phyloP scores from a whole-genome alignment of 2,329 filamentous ascomycete genomes.

The Clonostachys rhizophaga region DNA sequence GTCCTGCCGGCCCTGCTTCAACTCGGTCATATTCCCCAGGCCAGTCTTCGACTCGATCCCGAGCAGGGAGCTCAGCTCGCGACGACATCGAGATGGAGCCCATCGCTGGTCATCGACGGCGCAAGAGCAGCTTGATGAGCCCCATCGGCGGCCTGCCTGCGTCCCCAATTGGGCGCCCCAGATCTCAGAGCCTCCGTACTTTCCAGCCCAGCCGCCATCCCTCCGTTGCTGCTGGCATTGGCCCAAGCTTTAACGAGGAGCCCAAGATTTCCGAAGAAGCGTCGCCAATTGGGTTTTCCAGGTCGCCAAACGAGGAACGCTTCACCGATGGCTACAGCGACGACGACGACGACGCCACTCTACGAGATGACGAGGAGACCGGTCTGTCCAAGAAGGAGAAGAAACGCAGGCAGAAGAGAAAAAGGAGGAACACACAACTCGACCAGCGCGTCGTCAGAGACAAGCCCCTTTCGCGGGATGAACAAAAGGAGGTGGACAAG shows the following conservation, averaged over 20 bases:
- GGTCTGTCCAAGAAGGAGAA: slow-evolving; percentile 74
- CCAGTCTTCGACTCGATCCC: no score
- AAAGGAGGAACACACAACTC: slow-evolving; percentile 61
- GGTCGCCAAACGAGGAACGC: slow-evolving; percentile 10
- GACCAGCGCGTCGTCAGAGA: slow-evolving; percentile 65
- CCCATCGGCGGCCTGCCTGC: slow-evolving; percentile 18
- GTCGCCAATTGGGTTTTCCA: slow-evolving; percentile 11
- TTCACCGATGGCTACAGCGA: slow-evolving; percentile 37
- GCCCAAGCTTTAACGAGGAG: slow-evolving; percentile 26
- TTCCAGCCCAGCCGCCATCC: slow-evolving; percentile 4
- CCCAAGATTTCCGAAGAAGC: slow-evolving; percentile 41
- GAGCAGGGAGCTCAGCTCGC: slow-evolving; percentile 5
- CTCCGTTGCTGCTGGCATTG: background rate
- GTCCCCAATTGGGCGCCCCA: slow-evolving; percentile 15
- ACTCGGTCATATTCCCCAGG: no score
- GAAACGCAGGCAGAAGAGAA: slow-evolving; percentile 61
- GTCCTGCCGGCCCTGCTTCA: slow-evolving; percentile 2
- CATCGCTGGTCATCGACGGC: slow-evolving; percentile 47
- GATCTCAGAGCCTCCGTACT: slow-evolving; percentile 12
- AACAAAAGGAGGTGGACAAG: slow-evolving; percentile 72
- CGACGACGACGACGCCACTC: slow-evolving; percentile 64
- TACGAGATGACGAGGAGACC: slow-evolving; percentile 85
- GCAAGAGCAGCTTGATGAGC: slow-evolving; percentile 44
- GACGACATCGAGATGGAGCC: slow-evolving; percentile 53
- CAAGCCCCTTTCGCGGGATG: slow-evolving; percentile 59